Percentiles rank a stretch among this genome's conserved stretches.
Evolutionary conservation across 139 green algal species (phyloP).

Genomic region (Tetradesmus lagerheimii): DNA sequence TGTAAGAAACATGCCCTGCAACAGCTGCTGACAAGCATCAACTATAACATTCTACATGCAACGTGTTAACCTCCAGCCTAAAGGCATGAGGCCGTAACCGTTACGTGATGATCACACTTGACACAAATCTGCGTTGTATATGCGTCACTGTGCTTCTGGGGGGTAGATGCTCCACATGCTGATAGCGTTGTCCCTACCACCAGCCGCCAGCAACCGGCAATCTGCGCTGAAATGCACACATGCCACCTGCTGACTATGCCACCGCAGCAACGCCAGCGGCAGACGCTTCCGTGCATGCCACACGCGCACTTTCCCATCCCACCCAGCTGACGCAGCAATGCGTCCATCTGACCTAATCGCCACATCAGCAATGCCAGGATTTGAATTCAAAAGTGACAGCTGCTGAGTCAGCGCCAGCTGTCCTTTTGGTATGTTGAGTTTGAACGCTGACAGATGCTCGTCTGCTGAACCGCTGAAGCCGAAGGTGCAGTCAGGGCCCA

Average conservation of each 20-base stretch:
- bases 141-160: neutral
- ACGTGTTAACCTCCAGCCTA: too few species aligned
- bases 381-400: neutral
- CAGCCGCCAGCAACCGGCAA: slow-evolving; percentile 13
- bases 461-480: slow-evolving; percentile 39
- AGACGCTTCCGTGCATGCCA: slow-evolving; percentile 28
- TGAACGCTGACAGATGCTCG: neutral
- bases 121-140: too few species aligned
- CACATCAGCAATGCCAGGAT: slow-evolving; percentile 24
- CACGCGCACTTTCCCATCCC: slow-evolving; percentile 35
- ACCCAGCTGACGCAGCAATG: slow-evolving; percentile 28
- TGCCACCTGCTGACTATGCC: slow-evolving; percentile 29
- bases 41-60: too few species aligned
- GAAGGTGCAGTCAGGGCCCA: neutral
- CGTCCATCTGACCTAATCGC: slow-evolving; percentile 16
- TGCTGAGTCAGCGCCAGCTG: neutral
- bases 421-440: neutral
- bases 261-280: slow-evolving; percentile 30
- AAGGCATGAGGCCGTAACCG: too few species aligned
- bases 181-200: slow-evolving; percentile 17
- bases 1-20: too few species aligned
- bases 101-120: too few species aligned
- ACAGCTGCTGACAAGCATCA: too few species aligned
- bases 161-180: slow-evolving; percentile 42
- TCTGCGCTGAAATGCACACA: slow-evolving; percentile 19